Base-by-base conservation (phyloP, 2,329 filamentous ascomycete species). In the Gaeumannomyces tritici region DNA sequence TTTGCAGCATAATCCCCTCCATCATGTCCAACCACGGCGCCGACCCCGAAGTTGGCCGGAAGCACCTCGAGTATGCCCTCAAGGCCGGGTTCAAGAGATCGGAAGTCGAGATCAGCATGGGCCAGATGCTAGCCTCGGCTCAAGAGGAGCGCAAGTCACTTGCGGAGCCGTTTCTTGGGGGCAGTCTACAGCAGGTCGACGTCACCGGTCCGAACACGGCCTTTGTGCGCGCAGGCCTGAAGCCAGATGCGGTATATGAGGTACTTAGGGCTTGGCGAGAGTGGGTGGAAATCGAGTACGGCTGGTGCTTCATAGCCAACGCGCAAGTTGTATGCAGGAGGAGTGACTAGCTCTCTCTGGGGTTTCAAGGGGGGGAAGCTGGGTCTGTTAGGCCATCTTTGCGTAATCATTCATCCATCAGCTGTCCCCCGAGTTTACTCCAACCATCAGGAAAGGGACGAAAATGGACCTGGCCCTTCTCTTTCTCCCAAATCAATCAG, bases 61-160 rank as follows among this genome's bases (percentile, higher is more conserved):
- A 62, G 61, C 42, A 59, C 18, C 55, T 62, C 12, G 58, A 56
- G 28, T 33, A 33, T 28, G 61, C 61, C 33, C 61, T 59, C 33
- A 62, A 55, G 27, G 56, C 61, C 26, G 56, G 61, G 26, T 57
- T 59, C 55, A 51, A 28, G 56, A 33, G 56, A 15, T 56, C 58
- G 21, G 27, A 59, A 13, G 55, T 62, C 56, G 29, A 57, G 7
- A 42, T 35, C n/a, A 55, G 35, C 35, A 15, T 62, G n/a, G 56
- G 42, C 5, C 4, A 13, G 35, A 9, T 18, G 18, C 21, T 47
- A 11, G 31, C 26, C n/a, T n/a, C 55, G 13, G n/a, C 42, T 4
- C 56, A 6, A 18, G 61, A 62, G 28, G 61, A 60, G 28, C 57
- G 61, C 12, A 47, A 4, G 35, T 15, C 26, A 15, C 27, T 42